Evolutionary conservation across 1,284 basidiomycete species (phyloP).

Genomic region (Cutaneotrichosporon cavernicola): DNA sequence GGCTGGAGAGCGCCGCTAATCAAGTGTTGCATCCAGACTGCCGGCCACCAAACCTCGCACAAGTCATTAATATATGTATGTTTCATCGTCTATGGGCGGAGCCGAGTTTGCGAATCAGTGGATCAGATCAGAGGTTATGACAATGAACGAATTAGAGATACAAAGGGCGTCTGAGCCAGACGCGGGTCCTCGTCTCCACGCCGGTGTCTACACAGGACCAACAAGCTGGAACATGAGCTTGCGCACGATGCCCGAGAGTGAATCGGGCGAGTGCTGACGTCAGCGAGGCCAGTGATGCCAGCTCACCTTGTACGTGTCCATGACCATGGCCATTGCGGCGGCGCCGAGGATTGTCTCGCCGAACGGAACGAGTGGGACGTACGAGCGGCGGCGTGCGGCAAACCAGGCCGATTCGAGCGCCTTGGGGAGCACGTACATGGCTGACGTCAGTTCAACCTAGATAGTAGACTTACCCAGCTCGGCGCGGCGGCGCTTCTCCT

Average conservation of each 20-base stretch:
- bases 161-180: not conserved
- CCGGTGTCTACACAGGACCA: constrained; percentile 59
- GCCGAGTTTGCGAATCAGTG: not conserved
- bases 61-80: not conserved
- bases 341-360: constrained; percentile 68
- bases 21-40: no score
- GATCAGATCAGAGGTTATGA: not conserved
- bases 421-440: constrained; percentile 95
- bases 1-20: no score
- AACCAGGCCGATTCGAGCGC: constrained; percentile 85
- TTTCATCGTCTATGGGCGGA: not conserved
- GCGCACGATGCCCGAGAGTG: constrained; percentile 81
- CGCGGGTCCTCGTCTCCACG: not conserved
- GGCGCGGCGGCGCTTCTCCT: constrained; percentile 63
- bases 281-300: not conserved
- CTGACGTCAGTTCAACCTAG: constrained; percentile 38
- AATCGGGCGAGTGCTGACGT: constrained; percentile 71
- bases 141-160: constrained; percentile 13
- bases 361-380: constrained; percentile 66
- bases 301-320: constrained; percentile 61
- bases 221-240: constrained; percentile 88
- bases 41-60: no score
- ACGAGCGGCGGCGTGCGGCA: constrained; percentile 70
- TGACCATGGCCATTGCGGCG: constrained; percentile 84
- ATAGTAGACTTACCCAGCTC: constrained; percentile 38